Evolutionary conservation across 345 rosid genomes (phyloP).

Genomic region (Psidium friedrichsthalianum): DNA sequence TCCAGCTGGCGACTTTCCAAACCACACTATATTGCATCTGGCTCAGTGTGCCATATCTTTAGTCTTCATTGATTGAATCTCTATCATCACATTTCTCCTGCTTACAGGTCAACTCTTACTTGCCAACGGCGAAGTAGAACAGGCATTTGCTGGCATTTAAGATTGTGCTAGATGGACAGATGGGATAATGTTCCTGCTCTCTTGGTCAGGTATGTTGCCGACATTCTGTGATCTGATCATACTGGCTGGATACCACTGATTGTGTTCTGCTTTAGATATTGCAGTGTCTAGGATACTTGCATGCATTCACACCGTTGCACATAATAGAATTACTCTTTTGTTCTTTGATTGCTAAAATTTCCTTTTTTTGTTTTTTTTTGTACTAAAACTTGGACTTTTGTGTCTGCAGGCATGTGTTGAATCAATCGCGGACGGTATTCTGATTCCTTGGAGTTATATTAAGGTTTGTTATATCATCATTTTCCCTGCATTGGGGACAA

Average conservation of each 20-base stretch:
- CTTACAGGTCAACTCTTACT: constrained; percentile 86
- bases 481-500: not conserved
- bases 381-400: not conserved
- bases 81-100: not conserved
- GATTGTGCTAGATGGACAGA: constrained; percentile 71
- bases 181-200: constrained; percentile 86
- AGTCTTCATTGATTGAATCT: not conserved
- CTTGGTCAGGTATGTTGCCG: constrained; percentile 69
- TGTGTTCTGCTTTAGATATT: not conserved
- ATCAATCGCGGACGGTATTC: constrained; percentile 61
- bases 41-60: not conserved
- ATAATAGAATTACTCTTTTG: not conserved
- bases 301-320: not conserved
- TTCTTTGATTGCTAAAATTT: not conserved
- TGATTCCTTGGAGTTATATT: constrained; percentile 71
- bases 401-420: constrained; percentile 83
- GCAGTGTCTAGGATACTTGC: not conserved
- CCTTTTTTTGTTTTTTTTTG: not conserved
- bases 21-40: not conserved
- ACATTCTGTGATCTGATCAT: not conserved
- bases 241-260: not conserved
- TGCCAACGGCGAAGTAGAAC: constrained; percentile 90
- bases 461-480: constrained; percentile 48
- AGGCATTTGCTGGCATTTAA: constrained; percentile 88
- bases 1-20: not conserved